phyloP scores from a whole-genome alignment of 164 flowering plant genomes.

The Cinnamomum chago region DNA sequence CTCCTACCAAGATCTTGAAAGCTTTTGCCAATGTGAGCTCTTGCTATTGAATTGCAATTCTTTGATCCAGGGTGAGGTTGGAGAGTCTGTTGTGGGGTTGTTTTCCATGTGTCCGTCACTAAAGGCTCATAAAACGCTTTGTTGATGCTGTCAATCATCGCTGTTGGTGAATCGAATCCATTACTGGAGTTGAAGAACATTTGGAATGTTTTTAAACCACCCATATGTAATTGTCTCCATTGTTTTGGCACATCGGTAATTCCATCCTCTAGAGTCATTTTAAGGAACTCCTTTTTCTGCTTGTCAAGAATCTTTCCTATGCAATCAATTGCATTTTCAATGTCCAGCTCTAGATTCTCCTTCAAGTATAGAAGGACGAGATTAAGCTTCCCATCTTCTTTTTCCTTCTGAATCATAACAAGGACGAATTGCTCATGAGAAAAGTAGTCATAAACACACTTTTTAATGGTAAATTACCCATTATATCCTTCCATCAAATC shows the following conservation, averaged over 20 bases:
- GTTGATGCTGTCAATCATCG: constrained; percentile 26
- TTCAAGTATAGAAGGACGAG: constrained; percentile 25
- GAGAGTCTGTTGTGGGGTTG: background rate
- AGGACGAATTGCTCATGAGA: too few relatives aligned
- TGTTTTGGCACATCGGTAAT: background rate
- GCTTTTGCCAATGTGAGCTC: background rate
- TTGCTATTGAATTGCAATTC: background rate
- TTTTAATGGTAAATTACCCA: too few relatives aligned
- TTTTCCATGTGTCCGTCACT: background rate
- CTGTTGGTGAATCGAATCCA: constrained; percentile 27
- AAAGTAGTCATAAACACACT: too few relatives aligned
- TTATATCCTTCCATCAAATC: background rate
- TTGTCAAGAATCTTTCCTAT: constrained; percentile 21
- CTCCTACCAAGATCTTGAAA: background rate
- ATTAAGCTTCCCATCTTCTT: constrained; percentile 34
- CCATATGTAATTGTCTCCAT: constrained; percentile 27
- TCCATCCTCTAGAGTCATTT: constrained; percentile 31
- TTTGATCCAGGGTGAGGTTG: background rate
- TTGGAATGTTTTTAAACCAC: constrained; percentile 32
- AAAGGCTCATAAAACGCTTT: constrained; percentile 36
- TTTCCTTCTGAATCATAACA: constrained; percentile 36
- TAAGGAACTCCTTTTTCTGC: constrained; percentile 28
- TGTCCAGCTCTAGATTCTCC: constrained; percentile 27
- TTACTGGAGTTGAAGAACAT: constrained; percentile 45
- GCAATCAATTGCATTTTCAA: constrained; percentile 28